A percentile compares a stretch with the other conserved stretches of the same genome.
Conservation (phyloP, 208 protist species). For the Acanthamoeba royreba region DNA sequence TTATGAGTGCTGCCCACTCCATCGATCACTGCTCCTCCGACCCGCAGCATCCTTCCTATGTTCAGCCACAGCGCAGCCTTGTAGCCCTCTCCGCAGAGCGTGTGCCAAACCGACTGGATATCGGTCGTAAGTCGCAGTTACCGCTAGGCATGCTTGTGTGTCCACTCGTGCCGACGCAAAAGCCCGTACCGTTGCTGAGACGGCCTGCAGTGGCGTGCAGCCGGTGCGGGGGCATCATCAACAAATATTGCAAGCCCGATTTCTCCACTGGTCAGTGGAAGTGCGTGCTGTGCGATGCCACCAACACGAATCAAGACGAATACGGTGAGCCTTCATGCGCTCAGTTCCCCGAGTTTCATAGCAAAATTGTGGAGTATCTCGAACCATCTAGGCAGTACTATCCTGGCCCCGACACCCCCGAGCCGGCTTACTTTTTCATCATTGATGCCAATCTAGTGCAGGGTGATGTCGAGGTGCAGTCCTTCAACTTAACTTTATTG, state of each 20-base stretch:
- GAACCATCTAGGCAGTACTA: neutral
- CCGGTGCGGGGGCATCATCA: neutral
- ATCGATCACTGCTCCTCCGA: neutral
- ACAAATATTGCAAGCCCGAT: neutral
- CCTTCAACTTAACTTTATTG: neutral
- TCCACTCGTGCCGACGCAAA: neutral
- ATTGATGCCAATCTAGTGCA: neutral
- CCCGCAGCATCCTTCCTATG: neutral
- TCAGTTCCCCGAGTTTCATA: conserved; percentile 6
- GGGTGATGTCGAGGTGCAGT: neutral
- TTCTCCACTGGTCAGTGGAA: neutral
- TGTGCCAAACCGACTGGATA: neutral
- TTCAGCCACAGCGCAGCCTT: neutral
- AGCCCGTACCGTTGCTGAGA: neutral
- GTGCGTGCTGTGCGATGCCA: neutral
- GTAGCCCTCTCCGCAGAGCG: neutral
- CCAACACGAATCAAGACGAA: neutral
- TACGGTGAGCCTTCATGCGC: neutral
- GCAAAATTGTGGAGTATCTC: conserved; percentile 20
- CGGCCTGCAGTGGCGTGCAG: neutral
- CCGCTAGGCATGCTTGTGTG: neutral
- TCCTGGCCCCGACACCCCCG: neutral
- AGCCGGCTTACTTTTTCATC: neutral
- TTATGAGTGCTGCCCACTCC: neutral
- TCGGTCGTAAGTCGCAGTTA: neutral